phyloP scores from a whole-genome alignment of 225 moss, liverwort and hornwort genomes.

The Straminergon stramineum region DNA sequence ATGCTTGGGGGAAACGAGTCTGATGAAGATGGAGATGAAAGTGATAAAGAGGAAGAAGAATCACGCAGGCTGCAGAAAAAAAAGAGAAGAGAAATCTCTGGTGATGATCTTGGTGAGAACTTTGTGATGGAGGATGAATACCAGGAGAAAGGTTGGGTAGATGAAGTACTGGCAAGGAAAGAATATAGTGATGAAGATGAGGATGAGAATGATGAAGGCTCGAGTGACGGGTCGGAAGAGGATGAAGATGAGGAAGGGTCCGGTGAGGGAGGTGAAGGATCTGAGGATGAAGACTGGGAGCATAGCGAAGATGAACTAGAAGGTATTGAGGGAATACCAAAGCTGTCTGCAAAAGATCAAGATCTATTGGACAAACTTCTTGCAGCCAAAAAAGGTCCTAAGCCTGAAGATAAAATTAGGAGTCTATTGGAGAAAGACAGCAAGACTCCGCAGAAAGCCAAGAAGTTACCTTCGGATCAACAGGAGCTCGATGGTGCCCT shows the following conservation, averaged over 20 bases:
- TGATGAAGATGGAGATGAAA: conserved; percentile 51
- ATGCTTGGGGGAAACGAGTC: conserved; percentile 65
- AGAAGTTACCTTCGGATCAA: conserved; percentile 2
- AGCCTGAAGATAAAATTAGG: conserved; percentile 13
- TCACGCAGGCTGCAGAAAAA: conserved; percentile 45
- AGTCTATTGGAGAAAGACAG: conserved; percentile 9
- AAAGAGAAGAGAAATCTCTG: conserved; percentile 67
- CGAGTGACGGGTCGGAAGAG: conserved; percentile 13
- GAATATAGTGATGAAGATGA: conserved; percentile 33
- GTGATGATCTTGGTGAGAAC: conserved; percentile 96
- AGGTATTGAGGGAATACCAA: conserved; percentile 27
- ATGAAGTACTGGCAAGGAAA: conserved; percentile 80
- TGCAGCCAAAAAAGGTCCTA: conserved; percentile 29
- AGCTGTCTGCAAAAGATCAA: conserved; percentile 40
- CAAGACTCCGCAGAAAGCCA: conserved; percentile 7
- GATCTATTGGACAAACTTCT: conserved; percentile 37
- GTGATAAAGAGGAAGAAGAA: conserved; percentile 33
- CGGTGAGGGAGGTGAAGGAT: conserved; percentile 26
- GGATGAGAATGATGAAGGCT: conserved; percentile 44
- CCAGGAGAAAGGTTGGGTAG: conserved; percentile 83
- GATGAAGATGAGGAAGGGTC: conserved; percentile 38
- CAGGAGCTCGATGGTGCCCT: conserved; percentile 38
- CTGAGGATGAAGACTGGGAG: conserved; percentile 50
- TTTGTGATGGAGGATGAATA: conserved; percentile 81
- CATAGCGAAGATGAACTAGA: conserved; percentile 48